Conservation (phyloP, 352 stramenopile genomes). For the Globisporangium megalacanthum region DNA sequence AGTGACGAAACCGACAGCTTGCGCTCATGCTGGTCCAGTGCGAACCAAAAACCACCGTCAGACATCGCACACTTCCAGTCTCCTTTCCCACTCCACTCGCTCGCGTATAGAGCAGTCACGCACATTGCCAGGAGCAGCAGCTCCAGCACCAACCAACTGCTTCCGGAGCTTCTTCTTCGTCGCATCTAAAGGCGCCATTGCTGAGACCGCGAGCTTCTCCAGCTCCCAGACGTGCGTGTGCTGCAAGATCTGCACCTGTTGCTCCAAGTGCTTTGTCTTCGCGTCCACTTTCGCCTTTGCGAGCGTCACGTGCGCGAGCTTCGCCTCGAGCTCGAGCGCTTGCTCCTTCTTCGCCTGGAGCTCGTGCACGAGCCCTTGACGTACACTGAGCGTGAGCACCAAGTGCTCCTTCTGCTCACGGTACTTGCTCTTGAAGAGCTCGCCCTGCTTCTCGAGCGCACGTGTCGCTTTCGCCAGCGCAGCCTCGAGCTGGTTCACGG, state of each 20-base stretch:
- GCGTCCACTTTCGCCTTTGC: constrained; percentile 19
- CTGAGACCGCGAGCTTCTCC: constrained; percentile 19
- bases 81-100: no score
- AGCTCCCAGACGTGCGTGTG: constrained; percentile 40
- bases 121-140: neutral
- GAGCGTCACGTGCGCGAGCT: constrained; percentile 13
- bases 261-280: constrained; percentile 31
- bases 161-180: constrained; percentile 1
- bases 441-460: constrained; percentile 27
- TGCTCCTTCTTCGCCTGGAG: constrained; percentile 46
- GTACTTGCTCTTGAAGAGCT: constrained; percentile 26
- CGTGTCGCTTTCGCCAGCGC: constrained; percentile 32
- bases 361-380: constrained; percentile 46
- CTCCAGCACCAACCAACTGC: no score
- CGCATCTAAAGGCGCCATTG: neutral
- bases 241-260: constrained; percentile 55
- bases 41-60: no score
- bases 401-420: constrained; percentile 53
- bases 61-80: no score
- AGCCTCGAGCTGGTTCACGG: constrained; percentile 34
- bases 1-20: neutral
- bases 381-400: constrained; percentile 53
- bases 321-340: constrained; percentile 30
- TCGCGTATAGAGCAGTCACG: no score
- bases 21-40: neutral